Evolutionary conservation across 139 green algal species (phyloP).

Genomic region (Spirogloea muscicola): DNA sequence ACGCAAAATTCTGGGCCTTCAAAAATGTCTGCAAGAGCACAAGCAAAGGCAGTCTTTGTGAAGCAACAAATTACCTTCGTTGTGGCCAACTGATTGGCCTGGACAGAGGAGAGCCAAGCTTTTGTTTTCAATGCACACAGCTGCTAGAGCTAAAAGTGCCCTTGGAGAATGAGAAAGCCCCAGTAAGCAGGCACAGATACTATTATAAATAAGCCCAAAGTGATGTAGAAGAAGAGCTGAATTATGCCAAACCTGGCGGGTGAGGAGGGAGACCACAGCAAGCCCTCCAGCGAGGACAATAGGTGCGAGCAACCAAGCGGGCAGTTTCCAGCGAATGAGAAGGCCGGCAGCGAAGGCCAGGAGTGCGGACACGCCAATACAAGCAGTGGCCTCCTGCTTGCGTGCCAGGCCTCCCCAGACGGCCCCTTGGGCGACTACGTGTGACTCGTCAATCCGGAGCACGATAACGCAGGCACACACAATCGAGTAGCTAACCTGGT

Average conservation of each 20-base stretch:
- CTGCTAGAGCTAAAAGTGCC: not conserved
- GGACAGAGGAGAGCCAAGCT: not conserved
- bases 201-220: too few relatives aligned
- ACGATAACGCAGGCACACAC: slow-evolving; percentile 26
- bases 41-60: too few relatives aligned
- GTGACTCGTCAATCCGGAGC: too few relatives aligned
- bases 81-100: not conserved
- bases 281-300: not conserved
- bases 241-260: too few relatives aligned
- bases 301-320: not conserved
- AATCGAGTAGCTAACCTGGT: slow-evolving; percentile 26
- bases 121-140: not conserved
- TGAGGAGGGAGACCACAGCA: too few relatives aligned
- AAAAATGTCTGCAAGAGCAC: slow-evolving; percentile 1
- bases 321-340: too few relatives aligned
- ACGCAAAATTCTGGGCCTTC: slow-evolving; percentile 13
- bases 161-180: not conserved
- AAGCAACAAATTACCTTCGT: not conserved
- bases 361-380: too few relatives aligned
- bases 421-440: too few relatives aligned
- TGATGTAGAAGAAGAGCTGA: too few relatives aligned
- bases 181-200: not conserved
- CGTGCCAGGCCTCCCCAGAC: too few relatives aligned
- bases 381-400: not conserved
- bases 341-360: too few relatives aligned